phyloP scores from a whole-genome alignment of 2,329 filamentous ascomycete genomes.

The Hirsutella minnesotensis region DNA sequence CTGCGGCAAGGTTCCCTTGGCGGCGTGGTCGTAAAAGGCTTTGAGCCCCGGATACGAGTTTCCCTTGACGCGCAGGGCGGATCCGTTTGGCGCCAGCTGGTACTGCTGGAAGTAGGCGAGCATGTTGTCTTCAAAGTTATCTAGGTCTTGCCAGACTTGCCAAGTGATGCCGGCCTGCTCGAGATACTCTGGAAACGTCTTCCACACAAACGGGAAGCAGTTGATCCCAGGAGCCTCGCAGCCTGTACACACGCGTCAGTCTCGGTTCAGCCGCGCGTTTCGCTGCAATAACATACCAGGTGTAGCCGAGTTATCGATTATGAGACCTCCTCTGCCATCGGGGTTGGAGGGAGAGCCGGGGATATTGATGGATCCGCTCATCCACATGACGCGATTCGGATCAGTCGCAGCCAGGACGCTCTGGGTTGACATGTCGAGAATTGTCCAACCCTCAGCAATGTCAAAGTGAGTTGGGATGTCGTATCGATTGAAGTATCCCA shows the following conservation, averaged over 20 bases:
- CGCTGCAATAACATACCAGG: conserved; percentile 5
- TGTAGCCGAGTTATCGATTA: conserved; percentile 31
- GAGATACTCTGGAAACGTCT: conserved; percentile 35
- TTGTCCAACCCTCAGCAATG: conserved; percentile 41
- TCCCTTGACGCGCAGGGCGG: conserved; percentile 5
- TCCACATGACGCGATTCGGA: conserved; percentile 29
- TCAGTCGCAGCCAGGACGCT: conserved; percentile 23
- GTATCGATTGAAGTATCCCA: conserved; percentile 34
- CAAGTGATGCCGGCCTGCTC: conserved; percentile 35
- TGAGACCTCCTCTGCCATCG: conserved; percentile 29
- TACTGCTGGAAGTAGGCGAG: conserved; percentile 26
- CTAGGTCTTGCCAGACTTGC: conserved; percentile 35
- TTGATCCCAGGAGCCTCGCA: conserved; percentile 30
- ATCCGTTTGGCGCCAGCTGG: conserved; percentile 7
- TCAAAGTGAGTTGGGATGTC: conserved; percentile 42
- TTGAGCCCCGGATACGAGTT: conserved; percentile 33
- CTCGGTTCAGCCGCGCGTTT: neutral
- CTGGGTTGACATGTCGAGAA: conserved; percentile 10
- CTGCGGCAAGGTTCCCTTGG: conserved; percentile 35
- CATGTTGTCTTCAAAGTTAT: conserved; percentile 42
- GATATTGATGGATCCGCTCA: conserved; percentile 33
- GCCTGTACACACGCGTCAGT: conserved; percentile 6
- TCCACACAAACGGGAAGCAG: conserved; percentile 40
- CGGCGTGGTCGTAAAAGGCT: conserved; percentile 35
- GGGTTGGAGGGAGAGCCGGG: conserved; percentile 22